A percentile compares a stretch with the other conserved stretches of the same genome.
Conservation (phyloP, 1,284 basidiomycete species). For the Schizophyllum commune region DNA sequence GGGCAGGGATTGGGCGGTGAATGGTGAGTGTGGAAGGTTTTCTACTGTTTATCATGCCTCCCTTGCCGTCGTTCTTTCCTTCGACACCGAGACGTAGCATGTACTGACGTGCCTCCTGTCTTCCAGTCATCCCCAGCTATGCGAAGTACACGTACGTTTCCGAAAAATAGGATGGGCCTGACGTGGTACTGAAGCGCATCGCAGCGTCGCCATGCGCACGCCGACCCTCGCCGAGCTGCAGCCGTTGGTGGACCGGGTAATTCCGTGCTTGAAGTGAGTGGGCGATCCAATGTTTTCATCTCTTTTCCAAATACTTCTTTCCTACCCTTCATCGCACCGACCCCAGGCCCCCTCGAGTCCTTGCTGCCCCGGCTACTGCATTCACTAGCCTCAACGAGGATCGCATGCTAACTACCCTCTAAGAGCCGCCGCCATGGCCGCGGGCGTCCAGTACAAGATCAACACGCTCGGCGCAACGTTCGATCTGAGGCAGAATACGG, state of each 20-base stretch:
- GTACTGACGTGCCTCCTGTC: too few species aligned
- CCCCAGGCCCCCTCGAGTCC: too few species aligned
- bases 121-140: slow-evolving; percentile 74
- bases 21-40: slow-evolving; percentile 38
- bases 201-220: slow-evolving; percentile 65
- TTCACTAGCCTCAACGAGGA: too few species aligned
- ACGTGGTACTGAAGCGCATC: too few species aligned
- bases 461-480: slow-evolving; percentile 30
- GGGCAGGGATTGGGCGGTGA: slow-evolving; percentile 54
- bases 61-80: too few species aligned
- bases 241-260: slow-evolving; percentile 49
- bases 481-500: slow-evolving; percentile 60
- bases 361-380: too few species aligned
- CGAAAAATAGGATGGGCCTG: too few species aligned
- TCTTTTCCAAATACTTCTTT: too few species aligned
- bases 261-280: slow-evolving; percentile 65
- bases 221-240: slow-evolving; percentile 56
- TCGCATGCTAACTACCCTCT: background rate
- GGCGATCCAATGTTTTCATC: background rate
- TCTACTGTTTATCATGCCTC: too few species aligned
- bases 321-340: too few species aligned
- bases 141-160: slow-evolving; percentile 59
- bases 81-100: background rate
- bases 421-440: slow-evolving; percentile 65
- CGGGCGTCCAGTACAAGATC: slow-evolving; percentile 58